These are phyloP conservation scores for Claviceps maximensis DNA, from an alignment of 2,329 filamentous ascomycete species.

Conservation along the genomic window DNA sequence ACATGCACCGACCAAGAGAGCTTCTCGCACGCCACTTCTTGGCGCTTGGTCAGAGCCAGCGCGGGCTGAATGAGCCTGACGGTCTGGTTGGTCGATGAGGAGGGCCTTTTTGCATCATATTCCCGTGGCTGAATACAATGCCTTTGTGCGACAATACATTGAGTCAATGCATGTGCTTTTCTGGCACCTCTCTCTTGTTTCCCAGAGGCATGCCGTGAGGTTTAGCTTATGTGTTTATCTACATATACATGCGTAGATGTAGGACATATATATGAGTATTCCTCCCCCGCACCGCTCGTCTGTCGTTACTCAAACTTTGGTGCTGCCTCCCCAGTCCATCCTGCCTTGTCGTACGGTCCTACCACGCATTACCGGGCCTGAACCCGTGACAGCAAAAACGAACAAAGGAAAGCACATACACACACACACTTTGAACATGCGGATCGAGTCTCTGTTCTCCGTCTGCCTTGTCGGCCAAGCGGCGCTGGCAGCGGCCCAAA, in stretches of 20 bases:
- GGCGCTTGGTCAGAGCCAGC: background rate
- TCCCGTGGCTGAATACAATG: background rate
- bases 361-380: background rate
- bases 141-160: too few relatives aligned
- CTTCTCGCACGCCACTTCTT: slow-evolving; percentile 6
- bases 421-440: slow-evolving; percentile 4
- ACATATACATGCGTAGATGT: background rate
- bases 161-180: too few relatives aligned
- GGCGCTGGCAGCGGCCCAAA: slow-evolving; percentile 4
- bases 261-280: background rate
- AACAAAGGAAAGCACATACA: background rate
- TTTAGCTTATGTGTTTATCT: background rate
- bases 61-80: background rate
- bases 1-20: background rate
- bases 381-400: background rate
- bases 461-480: slow-evolving; percentile 8
- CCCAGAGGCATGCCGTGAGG: background rate
- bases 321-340: background rate
- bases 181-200: too few relatives aligned
- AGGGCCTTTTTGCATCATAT: background rate
- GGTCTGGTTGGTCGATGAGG: background rate
- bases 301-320: background rate
- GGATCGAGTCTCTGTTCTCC: slow-evolving; percentile 6
- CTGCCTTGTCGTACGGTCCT: background rate
- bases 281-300: background rate